Conservation (phyloP, 306 rosid species). For the Potentilla sterilis region DNA sequence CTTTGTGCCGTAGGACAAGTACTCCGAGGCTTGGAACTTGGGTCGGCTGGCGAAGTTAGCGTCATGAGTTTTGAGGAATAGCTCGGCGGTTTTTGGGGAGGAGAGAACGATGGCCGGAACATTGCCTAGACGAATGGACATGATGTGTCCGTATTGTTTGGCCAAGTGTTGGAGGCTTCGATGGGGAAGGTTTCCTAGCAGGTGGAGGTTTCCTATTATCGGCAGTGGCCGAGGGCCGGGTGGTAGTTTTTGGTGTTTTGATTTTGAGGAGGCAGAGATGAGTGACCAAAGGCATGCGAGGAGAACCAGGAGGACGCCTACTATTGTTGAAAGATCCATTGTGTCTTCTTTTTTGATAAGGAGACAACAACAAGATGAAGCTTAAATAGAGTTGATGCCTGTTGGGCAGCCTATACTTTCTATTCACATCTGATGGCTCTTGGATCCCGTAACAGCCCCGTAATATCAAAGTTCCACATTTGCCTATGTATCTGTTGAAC, state of each 20-base stretch:
- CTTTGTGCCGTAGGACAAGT: slow-evolving; percentile 23
- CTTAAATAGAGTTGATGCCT: too few species aligned
- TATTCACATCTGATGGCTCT: too few species aligned
- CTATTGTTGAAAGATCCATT: neutral
- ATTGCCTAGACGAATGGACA: slow-evolving; percentile 42
- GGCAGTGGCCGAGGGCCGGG: slow-evolving; percentile 8
- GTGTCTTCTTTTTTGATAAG: neutral
- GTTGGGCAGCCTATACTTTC: too few species aligned
- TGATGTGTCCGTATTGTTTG: slow-evolving; percentile 41
- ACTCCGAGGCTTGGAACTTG: slow-evolving; percentile 13
- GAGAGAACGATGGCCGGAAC: slow-evolving; percentile 29
- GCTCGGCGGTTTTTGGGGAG: slow-evolving; percentile 13
- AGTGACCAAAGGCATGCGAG: neutral
- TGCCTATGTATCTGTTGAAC: too few species aligned
- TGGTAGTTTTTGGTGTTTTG: neutral
- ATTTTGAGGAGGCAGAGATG: neutral
- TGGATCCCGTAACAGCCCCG: too few species aligned
- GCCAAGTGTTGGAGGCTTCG: slow-evolving; percentile 38
- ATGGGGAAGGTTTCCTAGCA: slow-evolving; percentile 17
- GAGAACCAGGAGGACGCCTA: neutral
- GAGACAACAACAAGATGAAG: too few species aligned
- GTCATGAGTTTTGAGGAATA: slow-evolving; percentile 10
- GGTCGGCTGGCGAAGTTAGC: slow-evolving; percentile 8
- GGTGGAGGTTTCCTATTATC: slow-evolving; percentile 14
- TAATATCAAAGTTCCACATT: too few species aligned